Percentiles rank a stretch among this genome's conserved stretches.
Evolutionary conservation across 2,329 filamentous ascomycete species (phyloP).

Genomic region (Stagonosporopsis vannaccii): DNA sequence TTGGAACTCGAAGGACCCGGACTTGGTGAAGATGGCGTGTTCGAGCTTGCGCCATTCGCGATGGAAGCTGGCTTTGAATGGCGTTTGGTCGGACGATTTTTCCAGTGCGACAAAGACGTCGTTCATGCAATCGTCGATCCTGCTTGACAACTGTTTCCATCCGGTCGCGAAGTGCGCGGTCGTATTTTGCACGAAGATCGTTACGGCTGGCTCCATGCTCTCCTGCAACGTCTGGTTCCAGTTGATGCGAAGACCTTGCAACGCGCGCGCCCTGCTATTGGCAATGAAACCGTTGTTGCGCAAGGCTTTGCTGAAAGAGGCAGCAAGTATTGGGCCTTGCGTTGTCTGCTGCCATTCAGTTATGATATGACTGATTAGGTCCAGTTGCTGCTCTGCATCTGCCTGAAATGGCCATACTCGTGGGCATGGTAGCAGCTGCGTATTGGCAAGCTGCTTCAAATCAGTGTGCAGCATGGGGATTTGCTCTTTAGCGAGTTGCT

Average conservation of each 20-base stretch:
- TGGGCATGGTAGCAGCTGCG: slow-evolving; percentile 7
- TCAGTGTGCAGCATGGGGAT: slow-evolving; percentile 5
- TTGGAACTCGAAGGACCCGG: slow-evolving; percentile 16
- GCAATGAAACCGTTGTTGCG: slow-evolving; percentile 11
- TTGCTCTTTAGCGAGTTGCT: slow-evolving; percentile 6
- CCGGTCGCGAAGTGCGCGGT: not conserved
- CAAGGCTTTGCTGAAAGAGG: slow-evolving; percentile 14
- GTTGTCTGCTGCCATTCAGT: slow-evolving; percentile 7
- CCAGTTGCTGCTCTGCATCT: slow-evolving; percentile 9
- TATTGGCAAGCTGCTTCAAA: slow-evolving; percentile 6
- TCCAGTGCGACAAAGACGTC: slow-evolving; percentile 10
- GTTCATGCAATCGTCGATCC: slow-evolving; percentile 14
- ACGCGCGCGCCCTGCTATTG: slow-evolving; percentile 10
- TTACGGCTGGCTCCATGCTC: slow-evolving; percentile 2
- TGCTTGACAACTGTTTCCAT: slow-evolving; percentile 11
- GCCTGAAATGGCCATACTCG: slow-evolving; percentile 9
- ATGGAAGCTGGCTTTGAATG: slow-evolving; percentile 14
- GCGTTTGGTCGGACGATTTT: slow-evolving; percentile 5
- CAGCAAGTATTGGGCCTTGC: slow-evolving; percentile 7
- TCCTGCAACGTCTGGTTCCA: slow-evolving; percentile 14
- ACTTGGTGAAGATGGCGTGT: slow-evolving; percentile 11
- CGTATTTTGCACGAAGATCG: not conserved
- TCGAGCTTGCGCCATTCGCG: slow-evolving; percentile 19
- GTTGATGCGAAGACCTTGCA: slow-evolving; percentile 7
- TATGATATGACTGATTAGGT: not conserved